Evolutionary conservation across 257 asterid species (phyloP).

Genomic region (Solanum lignicaule): DNA sequence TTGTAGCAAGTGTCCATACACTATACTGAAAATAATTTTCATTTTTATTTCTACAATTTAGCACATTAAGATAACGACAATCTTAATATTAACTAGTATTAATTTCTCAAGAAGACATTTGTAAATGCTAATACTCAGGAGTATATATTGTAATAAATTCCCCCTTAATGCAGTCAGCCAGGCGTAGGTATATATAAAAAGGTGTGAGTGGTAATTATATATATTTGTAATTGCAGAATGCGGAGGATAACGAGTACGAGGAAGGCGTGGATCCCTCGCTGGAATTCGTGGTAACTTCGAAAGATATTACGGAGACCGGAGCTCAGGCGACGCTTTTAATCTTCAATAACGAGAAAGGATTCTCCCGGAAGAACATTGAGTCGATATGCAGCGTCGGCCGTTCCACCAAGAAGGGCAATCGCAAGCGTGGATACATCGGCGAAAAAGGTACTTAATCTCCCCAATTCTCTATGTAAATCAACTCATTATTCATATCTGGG

Average conservation of each 20-base stretch:
- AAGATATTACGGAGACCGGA: slow-evolving; percentile 25
- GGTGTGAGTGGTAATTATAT: background rate
- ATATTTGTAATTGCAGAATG: slow-evolving; percentile 14
- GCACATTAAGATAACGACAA: no score
- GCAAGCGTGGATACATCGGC: slow-evolving; percentile 25
- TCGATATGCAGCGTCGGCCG: slow-evolving; percentile 29
- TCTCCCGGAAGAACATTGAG: slow-evolving; percentile 18
- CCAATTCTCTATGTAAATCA: background rate
- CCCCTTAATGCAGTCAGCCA: no score
- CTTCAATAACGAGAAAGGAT: slow-evolving; percentile 25
- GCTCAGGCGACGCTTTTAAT: slow-evolving; percentile 19
- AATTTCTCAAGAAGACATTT: no score
- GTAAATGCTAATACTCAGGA: no score
- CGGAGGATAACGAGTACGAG: slow-evolving; percentile 27
- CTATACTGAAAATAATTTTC: no score
- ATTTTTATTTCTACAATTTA: no score
- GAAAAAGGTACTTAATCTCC: slow-evolving; percentile 17
- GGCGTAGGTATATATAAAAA: no score
- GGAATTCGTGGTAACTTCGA: slow-evolving; percentile 25
- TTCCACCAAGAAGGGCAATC: slow-evolving; percentile 27
- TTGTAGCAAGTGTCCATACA: no score
- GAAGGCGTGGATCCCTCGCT: slow-evolving; percentile 18
- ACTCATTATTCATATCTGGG: background rate
- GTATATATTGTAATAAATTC: no score
- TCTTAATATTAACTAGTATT: no score